phyloP scores from a whole-genome alignment of 192 early-diverging fungal species.

The Podila epigama region DNA sequence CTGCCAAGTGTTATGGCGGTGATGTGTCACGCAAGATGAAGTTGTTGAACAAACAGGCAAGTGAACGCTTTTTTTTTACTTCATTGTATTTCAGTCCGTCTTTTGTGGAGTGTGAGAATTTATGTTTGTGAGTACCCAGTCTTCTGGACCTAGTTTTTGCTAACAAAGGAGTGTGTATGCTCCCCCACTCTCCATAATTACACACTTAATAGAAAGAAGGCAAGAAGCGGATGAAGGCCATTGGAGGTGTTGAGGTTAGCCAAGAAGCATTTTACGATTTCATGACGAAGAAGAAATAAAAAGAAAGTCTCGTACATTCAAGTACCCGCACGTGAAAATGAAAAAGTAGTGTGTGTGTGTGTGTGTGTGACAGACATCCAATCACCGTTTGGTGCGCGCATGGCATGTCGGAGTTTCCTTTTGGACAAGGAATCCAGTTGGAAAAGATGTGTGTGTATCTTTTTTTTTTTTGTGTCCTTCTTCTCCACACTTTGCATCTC shows the following conservation, averaged over 20 bases:
- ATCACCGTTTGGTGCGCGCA: too few species aligned
- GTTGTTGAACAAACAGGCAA: conserved; percentile 83
- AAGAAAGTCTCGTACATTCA: background rate
- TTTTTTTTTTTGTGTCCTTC: too few species aligned
- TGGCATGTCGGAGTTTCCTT: too few species aligned
- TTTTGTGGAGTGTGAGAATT: background rate
- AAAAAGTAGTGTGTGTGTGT: too few species aligned
- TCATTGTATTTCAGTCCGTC: background rate
- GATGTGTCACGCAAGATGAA: conserved; percentile 99
- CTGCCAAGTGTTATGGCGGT: conserved; percentile 97
- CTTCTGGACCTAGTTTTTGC: background rate
- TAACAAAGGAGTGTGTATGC: background rate
- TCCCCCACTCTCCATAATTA: background rate
- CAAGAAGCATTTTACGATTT: conserved; percentile 89
- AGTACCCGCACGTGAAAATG: too few species aligned
- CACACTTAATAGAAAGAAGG: conserved; percentile 74
- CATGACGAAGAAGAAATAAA: conserved; percentile 58
- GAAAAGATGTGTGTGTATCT: too few species aligned
- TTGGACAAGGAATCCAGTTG: too few species aligned
- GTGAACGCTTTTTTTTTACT: background rate
- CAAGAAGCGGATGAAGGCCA: conserved; percentile 90
- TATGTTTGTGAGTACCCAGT: background rate
- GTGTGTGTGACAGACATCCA: too few species aligned
- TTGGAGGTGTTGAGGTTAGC: conserved; percentile 88
- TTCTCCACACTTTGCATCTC: background rate